A percentile compares a stretch with the other conserved stretches of the same genome.
phyloP scores from a whole-genome alignment of 148 eudicot species.

The Drosera capensis region DNA sequence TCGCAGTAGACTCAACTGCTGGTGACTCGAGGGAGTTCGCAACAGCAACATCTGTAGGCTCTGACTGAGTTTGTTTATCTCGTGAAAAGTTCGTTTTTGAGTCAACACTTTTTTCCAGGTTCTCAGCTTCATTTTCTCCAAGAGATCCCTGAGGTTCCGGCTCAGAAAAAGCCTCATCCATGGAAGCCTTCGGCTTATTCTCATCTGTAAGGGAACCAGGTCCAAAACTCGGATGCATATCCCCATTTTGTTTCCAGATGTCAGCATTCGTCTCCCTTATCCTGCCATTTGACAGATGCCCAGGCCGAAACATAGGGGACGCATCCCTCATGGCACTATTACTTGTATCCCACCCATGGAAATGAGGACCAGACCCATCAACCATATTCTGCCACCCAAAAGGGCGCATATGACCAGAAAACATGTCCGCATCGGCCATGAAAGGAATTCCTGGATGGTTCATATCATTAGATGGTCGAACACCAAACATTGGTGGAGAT shows the following conservation, averaged over 20 bases:
- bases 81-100: neutral
- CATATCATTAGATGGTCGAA: conserved; percentile 63
- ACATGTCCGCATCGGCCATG: conserved; percentile 58
- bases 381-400: conserved; percentile 67
- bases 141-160: conserved; percentile 24
- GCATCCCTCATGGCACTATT: conserved; percentile 56
- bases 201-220: conserved; percentile 18
- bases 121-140: conserved; percentile 24
- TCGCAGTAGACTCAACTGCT: conserved; percentile 24
- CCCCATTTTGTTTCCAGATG: conserved; percentile 50
- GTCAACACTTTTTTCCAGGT: conserved; percentile 9
- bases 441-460: conserved; percentile 59
- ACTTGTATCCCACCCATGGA: conserved; percentile 65
- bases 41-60: conserved; percentile 14
- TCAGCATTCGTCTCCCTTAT: conserved; percentile 52
- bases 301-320: conserved; percentile 36
- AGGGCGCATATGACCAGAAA: conserved; percentile 49
- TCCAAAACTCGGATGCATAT: conserved; percentile 18
- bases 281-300: conserved; percentile 20
- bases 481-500: conserved; percentile 45
- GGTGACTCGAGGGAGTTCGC: conserved; percentile 28
- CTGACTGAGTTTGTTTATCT: conserved; percentile 11
- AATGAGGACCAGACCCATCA: conserved; percentile 39
- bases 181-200: conserved; percentile 8
- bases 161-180: conserved; percentile 37